phyloP scores from a whole-genome alignment of 345 rosid genomes.

The Alliaria petiolata region DNA sequence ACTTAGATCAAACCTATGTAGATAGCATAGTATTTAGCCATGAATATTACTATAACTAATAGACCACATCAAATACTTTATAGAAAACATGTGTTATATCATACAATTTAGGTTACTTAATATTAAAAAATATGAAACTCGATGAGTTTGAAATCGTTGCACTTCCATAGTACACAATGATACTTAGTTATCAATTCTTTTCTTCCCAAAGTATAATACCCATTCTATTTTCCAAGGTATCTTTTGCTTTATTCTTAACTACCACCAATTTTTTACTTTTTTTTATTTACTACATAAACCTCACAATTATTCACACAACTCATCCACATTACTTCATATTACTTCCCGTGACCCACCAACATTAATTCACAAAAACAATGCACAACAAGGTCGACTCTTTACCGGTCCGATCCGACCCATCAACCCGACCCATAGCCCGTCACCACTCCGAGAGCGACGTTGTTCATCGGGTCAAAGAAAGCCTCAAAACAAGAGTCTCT shows the following conservation, averaged over 20 bases:
- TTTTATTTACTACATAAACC: slow-evolving; percentile 23
- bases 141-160: not conserved
- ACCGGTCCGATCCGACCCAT: slow-evolving; percentile 26
- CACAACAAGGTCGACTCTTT: not conserved
- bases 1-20: not conserved
- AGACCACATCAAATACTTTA: not conserved
- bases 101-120: not conserved
- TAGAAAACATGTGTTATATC: not conserved
- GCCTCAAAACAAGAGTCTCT: slow-evolving; percentile 56
- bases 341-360: slow-evolving; percentile 15
- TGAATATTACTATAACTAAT: not conserved
- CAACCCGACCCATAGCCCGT: slow-evolving; percentile 23
- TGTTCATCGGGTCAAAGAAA: slow-evolving; percentile 56
- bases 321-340: not conserved
- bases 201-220: slow-evolving; percentile 32
- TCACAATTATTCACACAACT: not conserved
- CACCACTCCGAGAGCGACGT: slow-evolving; percentile 43
- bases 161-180: not conserved
- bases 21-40: not conserved
- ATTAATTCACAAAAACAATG: slow-evolving; percentile 27
- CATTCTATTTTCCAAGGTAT: slow-evolving; percentile 18
- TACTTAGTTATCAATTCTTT: slow-evolving; percentile 38
- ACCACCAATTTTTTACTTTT: too few relatives aligned
- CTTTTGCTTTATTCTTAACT: slow-evolving; percentile 26
- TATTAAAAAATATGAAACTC: not conserved